Percentiles rank a stretch among this genome's conserved stretches.
Evolutionary conservation across 2,329 filamentous ascomycete species (phyloP).

Genomic region (Stenocarpella maydis): DNA sequence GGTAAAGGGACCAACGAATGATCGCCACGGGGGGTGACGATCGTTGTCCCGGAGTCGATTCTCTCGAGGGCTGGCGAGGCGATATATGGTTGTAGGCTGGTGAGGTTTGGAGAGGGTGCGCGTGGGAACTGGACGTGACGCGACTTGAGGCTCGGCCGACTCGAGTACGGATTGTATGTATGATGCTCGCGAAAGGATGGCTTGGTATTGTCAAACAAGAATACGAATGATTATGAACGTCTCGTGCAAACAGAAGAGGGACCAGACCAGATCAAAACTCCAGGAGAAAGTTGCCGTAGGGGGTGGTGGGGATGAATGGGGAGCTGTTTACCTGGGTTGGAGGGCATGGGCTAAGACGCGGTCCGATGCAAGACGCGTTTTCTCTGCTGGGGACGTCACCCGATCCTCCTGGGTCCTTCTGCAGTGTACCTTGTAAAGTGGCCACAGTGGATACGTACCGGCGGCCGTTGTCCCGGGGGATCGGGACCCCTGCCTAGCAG

Average conservation of each 20-base stretch:
- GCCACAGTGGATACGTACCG: background rate
- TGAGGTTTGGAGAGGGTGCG: slow-evolving; percentile 7
- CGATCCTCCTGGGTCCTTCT: background rate
- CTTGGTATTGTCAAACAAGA: background rate
- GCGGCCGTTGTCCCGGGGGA: background rate
- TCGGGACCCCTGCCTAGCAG: slow-evolving; percentile 7
- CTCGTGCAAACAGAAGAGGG: background rate
- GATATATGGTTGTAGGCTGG: background rate
- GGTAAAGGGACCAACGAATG: background rate
- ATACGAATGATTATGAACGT: slow-evolving; percentile 2
- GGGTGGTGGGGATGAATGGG: slow-evolving; percentile 8
- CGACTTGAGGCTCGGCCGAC: slow-evolving; percentile 10
- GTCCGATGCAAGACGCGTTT: slow-evolving; percentile 16
- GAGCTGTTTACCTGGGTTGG: slow-evolving; percentile 17
- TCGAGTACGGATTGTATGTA: background rate
- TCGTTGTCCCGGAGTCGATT: background rate
- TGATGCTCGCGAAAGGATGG: slow-evolving; percentile 31
- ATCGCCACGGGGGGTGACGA: background rate
- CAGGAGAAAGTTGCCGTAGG: background rate
- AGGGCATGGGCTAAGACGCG: slow-evolving; percentile 17
- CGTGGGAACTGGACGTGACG: slow-evolving; percentile 30
- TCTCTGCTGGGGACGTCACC: slow-evolving; percentile 20
- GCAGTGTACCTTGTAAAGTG: no score
- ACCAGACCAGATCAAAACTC: background rate
- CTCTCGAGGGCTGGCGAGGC: background rate